Evolutionary conservation across 768 basidiomycete species (phyloP).

Genomic region (Rhodotorula diobovata): DNA sequence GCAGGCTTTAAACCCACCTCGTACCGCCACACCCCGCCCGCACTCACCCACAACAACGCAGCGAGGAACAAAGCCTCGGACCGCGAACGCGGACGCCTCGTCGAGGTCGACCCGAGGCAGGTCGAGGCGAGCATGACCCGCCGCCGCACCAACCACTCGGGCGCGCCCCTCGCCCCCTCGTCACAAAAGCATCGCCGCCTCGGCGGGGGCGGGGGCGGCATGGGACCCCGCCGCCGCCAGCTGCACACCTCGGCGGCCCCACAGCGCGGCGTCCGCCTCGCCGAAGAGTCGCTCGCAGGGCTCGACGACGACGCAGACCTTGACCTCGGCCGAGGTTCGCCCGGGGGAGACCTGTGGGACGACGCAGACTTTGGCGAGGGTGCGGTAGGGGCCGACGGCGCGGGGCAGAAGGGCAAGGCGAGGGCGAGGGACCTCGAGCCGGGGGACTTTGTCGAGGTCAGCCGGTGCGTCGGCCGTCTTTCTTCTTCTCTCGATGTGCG

Average conservation of each 20-base stretch:
- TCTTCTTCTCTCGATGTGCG: background rate
- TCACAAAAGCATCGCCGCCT: background rate
- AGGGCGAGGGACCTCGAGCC: background rate
- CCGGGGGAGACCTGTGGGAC: background rate
- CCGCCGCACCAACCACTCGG: background rate
- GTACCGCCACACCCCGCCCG: background rate
- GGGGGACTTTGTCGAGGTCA: constrained; percentile 24
- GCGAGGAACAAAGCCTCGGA: too few species aligned
- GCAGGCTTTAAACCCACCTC: background rate
- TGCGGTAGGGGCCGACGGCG: too few species aligned
- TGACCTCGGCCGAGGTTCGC: too few species aligned
- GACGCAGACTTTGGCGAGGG: background rate
- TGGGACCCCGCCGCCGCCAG: background rate
- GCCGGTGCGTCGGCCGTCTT: background rate
- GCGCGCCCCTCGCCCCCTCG: background rate
- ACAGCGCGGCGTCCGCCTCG: background rate
- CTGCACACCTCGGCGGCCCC: background rate
- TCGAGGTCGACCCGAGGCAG: background rate
- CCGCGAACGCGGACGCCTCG: background rate
- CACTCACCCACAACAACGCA: background rate
- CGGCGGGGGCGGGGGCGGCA: background rate
- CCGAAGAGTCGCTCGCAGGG: background rate
- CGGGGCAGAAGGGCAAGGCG: background rate
- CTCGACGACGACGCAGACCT: background rate
- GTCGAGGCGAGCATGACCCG: background rate